Percentiles rank a stretch among this genome's conserved stretches.
Evolutionary conservation across 116 monocot genomes (phyloP).

Genomic region (Trichopus zeylanicus): DNA sequence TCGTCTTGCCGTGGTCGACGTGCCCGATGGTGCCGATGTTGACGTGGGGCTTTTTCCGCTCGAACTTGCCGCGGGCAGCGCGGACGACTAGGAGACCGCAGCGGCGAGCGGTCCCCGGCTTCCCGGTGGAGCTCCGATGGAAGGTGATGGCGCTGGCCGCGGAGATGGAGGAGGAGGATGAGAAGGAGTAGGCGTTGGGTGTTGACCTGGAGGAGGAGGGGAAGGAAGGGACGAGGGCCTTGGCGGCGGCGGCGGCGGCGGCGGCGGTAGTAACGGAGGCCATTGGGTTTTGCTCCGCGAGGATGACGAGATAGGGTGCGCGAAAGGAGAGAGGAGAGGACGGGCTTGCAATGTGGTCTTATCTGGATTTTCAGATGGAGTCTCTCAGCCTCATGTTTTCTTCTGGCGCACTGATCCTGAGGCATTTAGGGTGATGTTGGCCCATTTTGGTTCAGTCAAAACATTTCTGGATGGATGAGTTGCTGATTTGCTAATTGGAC

Average conservation of each 20-base stretch:
- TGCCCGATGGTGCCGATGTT: constrained; percentile 83
- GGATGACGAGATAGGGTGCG: neutral
- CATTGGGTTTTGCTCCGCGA: too few species aligned
- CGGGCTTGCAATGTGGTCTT: too few species aligned
- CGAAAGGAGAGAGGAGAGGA: too few species aligned
- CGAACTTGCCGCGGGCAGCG: constrained; percentile 72
- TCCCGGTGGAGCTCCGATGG: neutral
- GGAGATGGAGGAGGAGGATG: constrained; percentile 11
- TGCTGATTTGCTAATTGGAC: too few species aligned
- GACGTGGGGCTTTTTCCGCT: constrained; percentile 68
- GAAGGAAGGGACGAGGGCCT: constrained; percentile 14
- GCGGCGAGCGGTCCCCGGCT: neutral
- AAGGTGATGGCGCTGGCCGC: neutral
- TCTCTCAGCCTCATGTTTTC: too few species aligned
- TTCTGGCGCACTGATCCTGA: too few species aligned
- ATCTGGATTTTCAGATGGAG: too few species aligned
- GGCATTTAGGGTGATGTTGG: too few species aligned
- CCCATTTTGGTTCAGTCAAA: too few species aligned
- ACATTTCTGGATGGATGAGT: too few species aligned
- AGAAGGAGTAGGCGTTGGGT: neutral
- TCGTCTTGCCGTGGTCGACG: constrained; percentile 83
- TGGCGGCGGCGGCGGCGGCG: constrained; percentile 7
- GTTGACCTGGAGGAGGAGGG: constrained; percentile 15
- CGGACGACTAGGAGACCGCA: constrained; percentile 23
- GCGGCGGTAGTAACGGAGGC: constrained; percentile 11